Percentiles rank a stretch among this genome's conserved stretches.
These are phyloP conservation scores for Lycium barbarum DNA, from an alignment of 257 asterid genomes.

Conservation along the genomic window DNA sequence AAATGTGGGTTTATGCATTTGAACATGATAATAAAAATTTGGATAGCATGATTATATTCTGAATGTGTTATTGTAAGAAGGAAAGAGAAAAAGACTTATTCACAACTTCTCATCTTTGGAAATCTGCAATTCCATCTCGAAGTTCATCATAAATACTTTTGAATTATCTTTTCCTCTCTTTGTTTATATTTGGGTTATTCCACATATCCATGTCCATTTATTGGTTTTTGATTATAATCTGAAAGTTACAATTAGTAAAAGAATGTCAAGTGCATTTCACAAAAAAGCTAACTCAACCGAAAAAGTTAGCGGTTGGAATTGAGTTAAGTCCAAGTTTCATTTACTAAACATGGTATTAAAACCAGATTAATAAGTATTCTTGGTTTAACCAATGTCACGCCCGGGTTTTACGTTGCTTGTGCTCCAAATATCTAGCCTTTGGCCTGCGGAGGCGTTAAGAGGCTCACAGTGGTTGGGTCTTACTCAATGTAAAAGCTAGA, in stretches of 20 bases:
- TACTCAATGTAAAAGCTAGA: neutral
- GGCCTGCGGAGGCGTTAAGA: neutral
- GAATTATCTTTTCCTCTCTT: neutral
- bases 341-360: slow-evolving; percentile 6
- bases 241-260: neutral
- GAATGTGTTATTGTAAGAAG: neutral
- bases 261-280: slow-evolving; percentile 24
- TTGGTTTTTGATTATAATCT: neutral
- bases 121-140: neutral
- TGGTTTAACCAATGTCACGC: neutral
- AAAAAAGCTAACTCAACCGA: neutral
- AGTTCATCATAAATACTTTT: slow-evolving; percentile 19
- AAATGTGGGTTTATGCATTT: slow-evolving; percentile 19
- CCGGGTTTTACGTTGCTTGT: neutral
- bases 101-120: neutral
- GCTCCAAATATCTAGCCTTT: neutral
- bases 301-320: neutral
- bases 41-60: neutral
- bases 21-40: neutral
- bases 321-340: neutral
- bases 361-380: neutral
- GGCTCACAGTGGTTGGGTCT: neutral
- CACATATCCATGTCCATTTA: neutral
- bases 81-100: slow-evolving; percentile 12
- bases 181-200: slow-evolving; percentile 8